Base-by-base conservation (phyloP, 2,329 filamentous ascomycete genomes). In the Talaromyces islandicus region DNA sequence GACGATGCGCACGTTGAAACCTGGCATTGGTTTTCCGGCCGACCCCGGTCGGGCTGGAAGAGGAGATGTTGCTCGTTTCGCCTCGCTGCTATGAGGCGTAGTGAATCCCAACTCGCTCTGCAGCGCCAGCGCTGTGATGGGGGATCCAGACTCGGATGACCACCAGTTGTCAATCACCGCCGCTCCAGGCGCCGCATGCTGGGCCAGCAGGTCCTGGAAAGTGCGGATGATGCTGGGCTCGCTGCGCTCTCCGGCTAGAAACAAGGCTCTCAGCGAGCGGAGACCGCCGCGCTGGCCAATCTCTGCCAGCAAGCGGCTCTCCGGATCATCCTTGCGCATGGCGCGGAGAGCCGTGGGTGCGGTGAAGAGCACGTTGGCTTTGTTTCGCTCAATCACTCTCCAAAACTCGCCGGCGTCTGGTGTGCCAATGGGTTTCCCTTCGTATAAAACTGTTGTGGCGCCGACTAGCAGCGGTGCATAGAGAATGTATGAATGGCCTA, bases 371-470 rank as follows among this genome's bases (percentile, higher is more conserved):
- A 85, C 84, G 63, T 90, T 95, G 58, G 95, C 91, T 68, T 88
- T 88, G 78, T 97, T 88, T 67, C 95, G 89, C 65, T 92, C 88
- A 4, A 95, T 75, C 19, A 96, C 85, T 2, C 92, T 82, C 92
- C 92, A 97, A 71, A 97, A 94, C 0, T 89, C 88, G 6, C 90
- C 88, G 0, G 91, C 89, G 67, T 96, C 87, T 0, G 92, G 92
- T 0, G 92, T 96, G 4, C 92, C 92, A 12, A 96, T 81, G 0
- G 92, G 92, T 66, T 97, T 97, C n/a, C 92, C 93, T 76, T 97
- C 92, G 72, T 92, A 97, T 0, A 97, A 80, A 1, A 97, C 85
- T 0, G 91, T 96, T 1, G 92, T 88, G 1, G 92, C 92, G 5
- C 92, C 92, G 0, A 88, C 85, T 1, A 97, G 83, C 6, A 97